Percentiles rank a stretch among this genome's conserved stretches.
These are phyloP conservation scores for Selaginella moellendorffii DNA, from an alignment of 75 land plant species.

Conservation along the genomic window DNA sequence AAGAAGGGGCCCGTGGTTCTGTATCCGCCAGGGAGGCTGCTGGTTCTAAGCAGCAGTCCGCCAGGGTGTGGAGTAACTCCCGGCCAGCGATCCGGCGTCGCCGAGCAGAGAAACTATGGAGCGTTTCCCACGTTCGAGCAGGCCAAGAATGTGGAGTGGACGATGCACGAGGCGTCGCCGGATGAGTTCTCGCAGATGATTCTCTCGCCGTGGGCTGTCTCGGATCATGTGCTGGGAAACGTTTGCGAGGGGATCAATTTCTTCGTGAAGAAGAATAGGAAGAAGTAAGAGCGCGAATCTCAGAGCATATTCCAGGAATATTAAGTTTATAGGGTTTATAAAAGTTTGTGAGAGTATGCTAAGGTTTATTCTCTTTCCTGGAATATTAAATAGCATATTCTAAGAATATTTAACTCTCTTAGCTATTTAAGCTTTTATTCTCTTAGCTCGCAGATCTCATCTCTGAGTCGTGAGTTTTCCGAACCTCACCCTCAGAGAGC, in stretches of 20 bases:
- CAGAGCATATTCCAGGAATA: too few species aligned
- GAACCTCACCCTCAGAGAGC: too few species aligned
- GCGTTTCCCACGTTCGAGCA: slow-evolving; percentile 24
- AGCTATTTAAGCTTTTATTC: too few species aligned
- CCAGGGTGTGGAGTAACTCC: slow-evolving; percentile 24
- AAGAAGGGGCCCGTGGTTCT: slow-evolving; percentile 4
- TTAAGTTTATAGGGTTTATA: too few species aligned
- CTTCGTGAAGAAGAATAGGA: too few species aligned
- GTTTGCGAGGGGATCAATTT: slow-evolving; percentile 20
- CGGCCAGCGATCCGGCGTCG: slow-evolving; percentile 9
- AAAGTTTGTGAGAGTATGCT: too few species aligned
- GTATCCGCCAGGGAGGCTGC: slow-evolving; percentile 19
- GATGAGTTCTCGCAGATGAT: slow-evolving; percentile 24
- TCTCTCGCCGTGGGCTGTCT: slow-evolving; percentile 27
- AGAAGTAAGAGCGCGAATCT: too few species aligned
- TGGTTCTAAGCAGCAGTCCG: slow-evolving; percentile 18
- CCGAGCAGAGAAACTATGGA: slow-evolving; percentile 19
- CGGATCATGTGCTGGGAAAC: slow-evolving; percentile 28
- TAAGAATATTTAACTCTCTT: too few species aligned
- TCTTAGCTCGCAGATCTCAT: too few species aligned
- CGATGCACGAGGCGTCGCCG: slow-evolving; percentile 17
- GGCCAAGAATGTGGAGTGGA: slow-evolving; percentile 21
- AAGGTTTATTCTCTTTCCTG: too few species aligned
- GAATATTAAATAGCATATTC: too few species aligned
- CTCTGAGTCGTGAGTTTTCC: too few species aligned